phyloP scores from a whole-genome alignment of 2,329 filamentous ascomycete species.

The Nemania sp. region DNA sequence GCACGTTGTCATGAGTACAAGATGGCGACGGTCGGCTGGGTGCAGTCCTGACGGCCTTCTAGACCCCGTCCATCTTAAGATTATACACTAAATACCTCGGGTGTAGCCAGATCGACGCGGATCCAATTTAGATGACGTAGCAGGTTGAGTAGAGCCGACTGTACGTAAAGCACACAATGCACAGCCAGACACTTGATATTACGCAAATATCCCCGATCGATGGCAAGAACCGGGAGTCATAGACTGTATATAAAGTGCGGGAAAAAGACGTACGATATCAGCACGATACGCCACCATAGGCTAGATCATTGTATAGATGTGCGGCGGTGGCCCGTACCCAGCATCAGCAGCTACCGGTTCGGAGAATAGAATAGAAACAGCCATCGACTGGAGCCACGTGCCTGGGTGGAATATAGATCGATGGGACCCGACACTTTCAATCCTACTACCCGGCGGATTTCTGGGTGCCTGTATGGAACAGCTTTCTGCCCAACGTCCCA shows the following conservation, averaged over 20 bases:
- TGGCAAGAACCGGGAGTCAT: background rate
- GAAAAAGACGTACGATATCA: conserved; percentile 13
- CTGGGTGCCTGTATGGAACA: conserved; percentile 20
- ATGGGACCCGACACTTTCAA: conserved; percentile 21
- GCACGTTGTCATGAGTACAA: no score
- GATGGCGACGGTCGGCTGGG: conserved; percentile 23
- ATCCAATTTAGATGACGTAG: conserved; percentile 23
- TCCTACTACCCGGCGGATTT: conserved; percentile 17
- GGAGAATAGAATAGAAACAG: conserved; percentile 26
- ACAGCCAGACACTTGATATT: background rate
- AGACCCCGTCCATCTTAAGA: conserved; percentile 28
- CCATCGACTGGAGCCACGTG: conserved; percentile 47
- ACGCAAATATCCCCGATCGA: background rate
- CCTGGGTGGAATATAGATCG: conserved; percentile 31
- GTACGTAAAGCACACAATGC: conserved; percentile 1
- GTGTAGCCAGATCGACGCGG: conserved; percentile 17
- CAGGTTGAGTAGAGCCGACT: conserved; percentile 1
- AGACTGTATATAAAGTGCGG: conserved; percentile 4
- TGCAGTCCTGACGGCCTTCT: conserved; percentile 30
- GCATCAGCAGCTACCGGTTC: background rate
- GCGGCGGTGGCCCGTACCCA: background rate
- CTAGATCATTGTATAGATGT: conserved; percentile 14
- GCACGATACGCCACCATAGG: conserved; percentile 5
- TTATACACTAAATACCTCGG: no score
- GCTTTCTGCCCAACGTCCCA: conserved; percentile 44